Evolutionary conservation across 441 rosid species (phyloP), one percentile per base, ranked within the genome.

Genomic region (Erodium moschatum): DNA sequence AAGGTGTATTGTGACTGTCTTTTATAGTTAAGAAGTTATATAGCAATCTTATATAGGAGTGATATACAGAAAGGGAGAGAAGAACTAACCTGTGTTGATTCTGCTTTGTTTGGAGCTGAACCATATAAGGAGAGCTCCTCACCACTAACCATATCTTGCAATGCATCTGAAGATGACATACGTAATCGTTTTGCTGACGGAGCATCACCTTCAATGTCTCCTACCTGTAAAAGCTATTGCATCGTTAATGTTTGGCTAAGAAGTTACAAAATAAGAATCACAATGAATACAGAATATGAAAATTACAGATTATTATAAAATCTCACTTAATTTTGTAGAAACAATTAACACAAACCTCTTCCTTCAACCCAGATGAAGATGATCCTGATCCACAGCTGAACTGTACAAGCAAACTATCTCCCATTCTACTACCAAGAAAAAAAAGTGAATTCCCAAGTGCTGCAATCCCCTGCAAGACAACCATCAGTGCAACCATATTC

Each of bases 371-470:
- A 72, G 87, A 78, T 71, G 88, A 75, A 69, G 95, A 83, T 72
- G 97, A 72, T 67, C 88, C 97, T 65, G 82, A 80, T 52, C 89
- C 88, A 80, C 84, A 75, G 67, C 89, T 83, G 80, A 83, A 92
- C 69, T 95, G 99, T 73, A 95, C 99, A 66, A 95, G 96, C 79
- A 90, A 82, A 87, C 99, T 95, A 85, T 95, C 98, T 54, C 99
- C 98, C 82, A 92, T 74, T 66, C 97, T 92, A 84, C 99, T 95
- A 68, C 87, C 97, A 71, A 95, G 80, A 77, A 92, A 90, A 84
- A 95, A 87, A 27, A 92, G 80, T 42, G 96, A 90, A 71, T 77
- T 87, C 72, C 98, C 99, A 38, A 95, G 79, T 62, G 86, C 85
- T 68, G 98, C 79, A 73, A 95, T 85, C 75, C 85, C 99, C 98